Percentiles rank a stretch among this genome's conserved stretches.
Evolutionary conservation across 2,329 filamentous ascomycete genomes (phyloP).

Genomic region (Microcyclospora tardicrescens): DNA sequence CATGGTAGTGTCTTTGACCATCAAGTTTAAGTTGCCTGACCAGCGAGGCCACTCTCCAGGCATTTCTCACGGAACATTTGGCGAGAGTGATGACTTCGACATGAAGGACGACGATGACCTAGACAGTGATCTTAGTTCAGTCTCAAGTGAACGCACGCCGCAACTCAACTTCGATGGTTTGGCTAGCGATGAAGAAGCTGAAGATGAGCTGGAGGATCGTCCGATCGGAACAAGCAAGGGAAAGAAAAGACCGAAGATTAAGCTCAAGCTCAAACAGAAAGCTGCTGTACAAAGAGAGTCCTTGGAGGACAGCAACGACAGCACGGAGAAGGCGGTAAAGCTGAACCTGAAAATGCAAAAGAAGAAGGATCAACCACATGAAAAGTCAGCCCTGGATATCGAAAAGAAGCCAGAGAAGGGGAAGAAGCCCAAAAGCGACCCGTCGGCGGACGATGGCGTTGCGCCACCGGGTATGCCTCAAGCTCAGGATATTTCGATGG

Average conservation of each 20-base stretch:
- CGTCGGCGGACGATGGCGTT: not conserved
- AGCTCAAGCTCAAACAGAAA: conserved; percentile 12
- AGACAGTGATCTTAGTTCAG: not conserved
- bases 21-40: conserved; percentile 58
- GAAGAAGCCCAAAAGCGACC: conserved; percentile 10
- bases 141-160: too few species aligned
- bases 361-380: conserved; percentile 3
- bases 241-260: conserved; percentile 8
- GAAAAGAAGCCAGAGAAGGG: conserved; percentile 11
- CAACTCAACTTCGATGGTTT: too few species aligned
- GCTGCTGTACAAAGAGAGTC: conserved; percentile 5
- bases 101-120: conserved; percentile 1
- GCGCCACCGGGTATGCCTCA: not conserved
- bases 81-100: not conserved
- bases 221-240: not conserved
- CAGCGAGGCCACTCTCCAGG: conserved; percentile 16
- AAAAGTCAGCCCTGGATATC: not conserved
- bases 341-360: conserved; percentile 8
- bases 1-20: conserved; percentile 57
- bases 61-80: conserved; percentile 3
- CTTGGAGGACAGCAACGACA: conserved; percentile 21
- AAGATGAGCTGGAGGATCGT: not conserved
- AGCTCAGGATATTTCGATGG: conserved; percentile 1
- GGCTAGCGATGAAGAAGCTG: not conserved
- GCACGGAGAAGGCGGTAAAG: conserved; percentile 8